A percentile compares a stretch with the other conserved stretches of the same genome.
Conservation (phyloP, 169 alveolate genomes). For the Toxoplasma gondii region DNA sequence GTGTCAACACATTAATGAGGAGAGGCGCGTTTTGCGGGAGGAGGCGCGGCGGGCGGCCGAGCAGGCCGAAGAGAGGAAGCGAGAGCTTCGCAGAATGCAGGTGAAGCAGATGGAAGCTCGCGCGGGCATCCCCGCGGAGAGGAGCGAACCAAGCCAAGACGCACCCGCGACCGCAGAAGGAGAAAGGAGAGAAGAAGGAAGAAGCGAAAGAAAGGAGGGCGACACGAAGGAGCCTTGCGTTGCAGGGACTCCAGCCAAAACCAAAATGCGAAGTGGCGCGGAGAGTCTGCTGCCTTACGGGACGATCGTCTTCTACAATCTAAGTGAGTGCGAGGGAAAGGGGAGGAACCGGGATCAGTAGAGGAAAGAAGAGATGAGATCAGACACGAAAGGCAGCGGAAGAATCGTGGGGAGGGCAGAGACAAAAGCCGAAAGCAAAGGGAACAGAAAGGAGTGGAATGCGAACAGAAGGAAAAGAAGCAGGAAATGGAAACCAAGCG, state of each 20-base stretch:
- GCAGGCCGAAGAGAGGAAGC: neutral
- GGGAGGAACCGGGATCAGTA: neutral
- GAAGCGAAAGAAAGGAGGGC: neutral
- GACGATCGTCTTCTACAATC: conserved; percentile 31
- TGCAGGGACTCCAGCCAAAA: neutral
- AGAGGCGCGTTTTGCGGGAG: neutral
- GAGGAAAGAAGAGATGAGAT: neutral
- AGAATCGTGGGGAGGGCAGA: neutral
- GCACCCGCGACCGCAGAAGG: neutral
- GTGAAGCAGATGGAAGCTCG: neutral
- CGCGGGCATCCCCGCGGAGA: neutral
- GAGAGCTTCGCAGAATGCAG: neutral
- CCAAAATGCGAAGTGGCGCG: neutral
- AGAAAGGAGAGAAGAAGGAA: neutral
- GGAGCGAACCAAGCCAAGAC: neutral
- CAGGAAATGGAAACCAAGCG: neutral
- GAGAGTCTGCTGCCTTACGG: conserved; percentile 1
- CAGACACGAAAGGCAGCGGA: neutral
- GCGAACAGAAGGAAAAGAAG: neutral
- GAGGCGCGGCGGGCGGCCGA: neutral
- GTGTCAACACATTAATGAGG: neutral
- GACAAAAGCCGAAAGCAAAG: neutral
- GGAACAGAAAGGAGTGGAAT: neutral
- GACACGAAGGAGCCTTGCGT: neutral
- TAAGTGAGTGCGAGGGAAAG: neutral